Evolutionary conservation across 2,329 filamentous ascomycete species (phyloP), one percentile per base, ranked within the genome.

Genomic region (Stachybotrys echinatus): DNA sequence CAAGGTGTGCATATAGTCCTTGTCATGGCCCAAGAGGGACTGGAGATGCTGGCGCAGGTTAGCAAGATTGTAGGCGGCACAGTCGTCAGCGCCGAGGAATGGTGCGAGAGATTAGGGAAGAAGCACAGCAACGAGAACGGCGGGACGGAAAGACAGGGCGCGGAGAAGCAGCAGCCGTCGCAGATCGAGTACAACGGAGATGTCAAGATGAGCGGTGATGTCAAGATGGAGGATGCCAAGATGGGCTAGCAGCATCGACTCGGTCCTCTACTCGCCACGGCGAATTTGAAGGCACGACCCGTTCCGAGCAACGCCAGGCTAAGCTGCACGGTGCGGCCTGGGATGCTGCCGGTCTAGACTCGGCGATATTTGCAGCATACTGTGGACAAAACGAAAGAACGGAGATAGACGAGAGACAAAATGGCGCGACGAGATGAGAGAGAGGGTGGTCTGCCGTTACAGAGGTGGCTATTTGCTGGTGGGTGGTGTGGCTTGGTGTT

Each of bases 31-130:
- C 88, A 87, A 61, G 92, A 97, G 65, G 90, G 92, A 0, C 75
- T 97, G 14, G 91, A 96, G 58, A 96, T 97, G 87, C 91, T 97
- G 78, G 81, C 84, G 1, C 91, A 96, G 65, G 90, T 99, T 46
- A 94, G 85, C 39, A 84, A 85, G 5, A 89, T 96, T 2, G 79
- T 97, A 8, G 89, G 95, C 58, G 88, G 90, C 48, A 97, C 94
- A 0, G 87, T 97, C 48, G 81, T 88, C 49, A 94, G 88, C 59
- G 94, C 94, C 1, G 92, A 97, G 68, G 83, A 86, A 58, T 97
- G 94, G 94, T 89, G 92, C 56, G 87, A 92, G 52, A 77, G 85
- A 19, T 74, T 95, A 51, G 89, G 88, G 27, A 70, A 66, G 57
- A 65, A 58, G 55, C 56, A 60, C 49, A 54, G 52, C 12, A 5